phyloP scores from a whole-genome alignment of 768 basidiomycete species.

The Suillus plorans region DNA sequence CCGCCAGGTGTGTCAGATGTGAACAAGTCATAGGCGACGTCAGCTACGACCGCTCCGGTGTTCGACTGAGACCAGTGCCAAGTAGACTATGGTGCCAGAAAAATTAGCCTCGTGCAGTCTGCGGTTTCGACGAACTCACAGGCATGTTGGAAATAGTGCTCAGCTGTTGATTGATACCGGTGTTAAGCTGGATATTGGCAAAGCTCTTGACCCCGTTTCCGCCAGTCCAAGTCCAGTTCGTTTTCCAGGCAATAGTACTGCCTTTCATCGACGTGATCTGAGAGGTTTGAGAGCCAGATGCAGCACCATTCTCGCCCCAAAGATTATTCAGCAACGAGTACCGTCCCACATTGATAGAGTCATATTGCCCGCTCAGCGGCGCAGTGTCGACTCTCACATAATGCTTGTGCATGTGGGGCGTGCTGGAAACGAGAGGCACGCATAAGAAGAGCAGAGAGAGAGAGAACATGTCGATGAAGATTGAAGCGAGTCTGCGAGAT shows the following conservation, averaged over 20 bases:
- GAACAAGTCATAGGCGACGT: conserved; percentile 67
- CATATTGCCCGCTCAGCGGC: conserved; percentile 51
- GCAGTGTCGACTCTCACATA: conserved; percentile 22
- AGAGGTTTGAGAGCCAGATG: conserved; percentile 54
- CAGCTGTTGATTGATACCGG: conserved; percentile 52
- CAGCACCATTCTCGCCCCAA: conserved; percentile 40
- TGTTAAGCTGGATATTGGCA: conserved; percentile 54
- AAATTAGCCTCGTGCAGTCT: neutral
- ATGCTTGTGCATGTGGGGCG: conserved; percentile 1
- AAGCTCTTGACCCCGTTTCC: conserved; percentile 54
- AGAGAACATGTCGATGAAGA: neutral
- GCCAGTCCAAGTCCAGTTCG: conserved; percentile 54
- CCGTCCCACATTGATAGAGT: conserved; percentile 40
- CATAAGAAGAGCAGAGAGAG: conserved; percentile 11
- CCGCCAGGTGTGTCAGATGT: conserved; percentile 53
- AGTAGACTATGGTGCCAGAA: conserved; percentile 34
- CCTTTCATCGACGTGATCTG: conserved; percentile 42
- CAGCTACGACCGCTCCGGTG: conserved; percentile 45
- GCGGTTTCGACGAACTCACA: conserved; percentile 34
- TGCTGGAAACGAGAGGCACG: conserved; percentile 20
- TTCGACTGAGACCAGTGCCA: conserved; percentile 59
- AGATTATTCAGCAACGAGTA: conserved; percentile 57
- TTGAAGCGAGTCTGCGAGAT: neutral
- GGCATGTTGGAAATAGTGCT: conserved; percentile 54
- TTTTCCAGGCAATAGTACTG: conserved; percentile 48